Evolutionary conservation across 2,329 filamentous ascomycete species (phyloP).

Genomic region (Coniochaeta sp.): DNA sequence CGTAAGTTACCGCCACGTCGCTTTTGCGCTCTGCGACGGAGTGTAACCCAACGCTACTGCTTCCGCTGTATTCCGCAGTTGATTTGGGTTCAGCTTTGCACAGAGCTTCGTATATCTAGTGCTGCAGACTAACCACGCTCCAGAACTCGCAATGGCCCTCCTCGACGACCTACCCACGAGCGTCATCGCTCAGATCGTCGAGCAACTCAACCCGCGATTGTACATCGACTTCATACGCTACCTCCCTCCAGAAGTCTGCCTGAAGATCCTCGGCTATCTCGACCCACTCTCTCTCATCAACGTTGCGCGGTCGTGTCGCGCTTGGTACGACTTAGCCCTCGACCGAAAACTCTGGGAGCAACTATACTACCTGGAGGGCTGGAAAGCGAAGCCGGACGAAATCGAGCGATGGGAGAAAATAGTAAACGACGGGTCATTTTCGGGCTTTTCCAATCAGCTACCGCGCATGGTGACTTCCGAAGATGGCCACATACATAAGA

Average conservation of each 20-base stretch:
- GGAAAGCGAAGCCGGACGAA: conserved; percentile 62
- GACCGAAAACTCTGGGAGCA: conserved; percentile 83
- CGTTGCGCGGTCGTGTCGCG: conserved; percentile 69
- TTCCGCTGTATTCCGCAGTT: background rate
- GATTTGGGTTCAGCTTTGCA: background rate
- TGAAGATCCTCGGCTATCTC: conserved; percentile 81
- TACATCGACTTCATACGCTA: conserved; percentile 88
- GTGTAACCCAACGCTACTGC: background rate
- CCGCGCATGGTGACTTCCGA: conserved; percentile 33
- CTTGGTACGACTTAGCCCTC: conserved; percentile 74
- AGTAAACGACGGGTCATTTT: conserved; percentile 35
- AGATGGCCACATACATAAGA: conserved; percentile 46
- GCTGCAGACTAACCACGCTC: background rate
- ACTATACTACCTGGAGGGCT: conserved; percentile 79
- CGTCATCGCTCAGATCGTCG: conserved; percentile 71
- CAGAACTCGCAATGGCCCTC: conserved; percentile 75
- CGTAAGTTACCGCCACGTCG: conserved; percentile 26
- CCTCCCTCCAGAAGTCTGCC: conserved; percentile 83
- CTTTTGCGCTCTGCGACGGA: background rate
- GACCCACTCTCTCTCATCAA: conserved; percentile 72
- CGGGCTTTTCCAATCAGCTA: conserved; percentile 25
- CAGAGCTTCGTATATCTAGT: background rate
- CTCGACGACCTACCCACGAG: conserved; percentile 74
- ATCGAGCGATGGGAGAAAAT: conserved; percentile 59
- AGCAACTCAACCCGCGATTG: conserved; percentile 71